Percentiles rank a stretch among this genome's conserved stretches.
phyloP scores from a whole-genome alignment of 1,284 basidiomycete species.

The Phellopilus nigrolimitatus region DNA sequence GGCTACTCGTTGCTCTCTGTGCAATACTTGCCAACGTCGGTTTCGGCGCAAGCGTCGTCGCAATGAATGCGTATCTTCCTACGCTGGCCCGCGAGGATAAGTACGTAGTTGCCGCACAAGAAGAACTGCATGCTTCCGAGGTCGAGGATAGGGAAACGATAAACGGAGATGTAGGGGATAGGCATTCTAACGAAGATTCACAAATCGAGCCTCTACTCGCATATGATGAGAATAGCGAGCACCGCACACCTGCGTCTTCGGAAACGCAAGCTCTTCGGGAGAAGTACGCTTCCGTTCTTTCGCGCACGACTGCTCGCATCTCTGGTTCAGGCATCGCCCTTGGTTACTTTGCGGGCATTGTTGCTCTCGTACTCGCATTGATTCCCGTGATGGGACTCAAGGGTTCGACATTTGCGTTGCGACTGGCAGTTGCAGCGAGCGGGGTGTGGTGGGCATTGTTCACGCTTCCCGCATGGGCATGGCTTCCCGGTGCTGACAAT shows the following conservation, averaged over 20 bases:
- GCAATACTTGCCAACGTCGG: slow-evolving; percentile 74
- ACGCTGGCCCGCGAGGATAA: slow-evolving; percentile 62
- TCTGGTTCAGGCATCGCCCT: slow-evolving; percentile 80
- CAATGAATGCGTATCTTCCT: slow-evolving; percentile 87
- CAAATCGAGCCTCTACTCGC: slow-evolving; percentile 20
- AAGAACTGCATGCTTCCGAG: slow-evolving; percentile 29
- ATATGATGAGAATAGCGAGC: slow-evolving; percentile 9
- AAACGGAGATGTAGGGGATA: slow-evolving; percentile 24
- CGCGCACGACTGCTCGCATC: slow-evolving; percentile 69
- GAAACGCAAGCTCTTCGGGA: slow-evolving; percentile 19
- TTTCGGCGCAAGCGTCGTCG: slow-evolving; percentile 81
- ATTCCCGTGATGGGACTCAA: slow-evolving; percentile 62
- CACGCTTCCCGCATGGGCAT: slow-evolving; percentile 68
- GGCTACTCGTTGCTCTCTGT: slow-evolving; percentile 59
- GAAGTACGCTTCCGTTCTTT: slow-evolving; percentile 51
- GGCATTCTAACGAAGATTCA: slow-evolving; percentile 22
- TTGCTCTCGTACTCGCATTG: slow-evolving; percentile 64
- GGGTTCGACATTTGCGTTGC: slow-evolving; percentile 70
- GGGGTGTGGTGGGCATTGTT: slow-evolving; percentile 85
- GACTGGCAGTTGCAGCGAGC: slow-evolving; percentile 74
- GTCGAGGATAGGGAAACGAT: slow-evolving; percentile 17
- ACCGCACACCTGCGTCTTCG: slow-evolving; percentile 16
- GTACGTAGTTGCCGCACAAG: slow-evolving; percentile 47
- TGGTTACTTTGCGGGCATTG: slow-evolving; percentile 76
- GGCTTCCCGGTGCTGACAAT: slow-evolving; percentile 51